A percentile compares a stretch with the other conserved stretches of the same genome.
Conservation (phyloP, 2,329 filamentous ascomycete species). For the Cladobotryum protrusum region DNA sequence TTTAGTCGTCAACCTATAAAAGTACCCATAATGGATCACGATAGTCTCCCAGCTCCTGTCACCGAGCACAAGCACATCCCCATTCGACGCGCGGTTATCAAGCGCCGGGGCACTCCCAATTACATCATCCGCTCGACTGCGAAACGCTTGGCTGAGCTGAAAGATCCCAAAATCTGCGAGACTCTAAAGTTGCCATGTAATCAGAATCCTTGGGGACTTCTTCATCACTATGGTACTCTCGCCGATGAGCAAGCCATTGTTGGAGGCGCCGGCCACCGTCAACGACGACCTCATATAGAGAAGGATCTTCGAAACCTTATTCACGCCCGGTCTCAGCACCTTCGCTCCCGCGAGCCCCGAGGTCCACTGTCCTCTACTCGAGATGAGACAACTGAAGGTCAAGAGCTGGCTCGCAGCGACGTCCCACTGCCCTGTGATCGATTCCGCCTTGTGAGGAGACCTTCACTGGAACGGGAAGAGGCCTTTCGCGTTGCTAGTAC, state of each 20-base stretch:
- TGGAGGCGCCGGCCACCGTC: background rate
- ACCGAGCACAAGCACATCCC: slow-evolving; percentile 7
- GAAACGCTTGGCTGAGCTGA: slow-evolving; percentile 9
- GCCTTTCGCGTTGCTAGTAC: slow-evolving; percentile 39
- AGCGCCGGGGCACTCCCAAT: slow-evolving; percentile 19
- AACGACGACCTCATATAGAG: slow-evolving; percentile 8
- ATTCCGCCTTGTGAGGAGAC: slow-evolving; percentile 28
- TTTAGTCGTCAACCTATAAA: slow-evolving; percentile 2
- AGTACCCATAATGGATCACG: slow-evolving; percentile 7
- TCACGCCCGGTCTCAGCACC: background rate
- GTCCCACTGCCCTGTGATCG: slow-evolving; percentile 33
- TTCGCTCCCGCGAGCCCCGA: background rate
- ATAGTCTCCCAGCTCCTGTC: slow-evolving; percentile 1
- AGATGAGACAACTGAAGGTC: slow-evolving; percentile 25
- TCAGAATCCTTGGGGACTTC: too few relatives aligned
- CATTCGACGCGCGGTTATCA: slow-evolving; percentile 10
- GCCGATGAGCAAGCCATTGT: slow-evolving; percentile 1
- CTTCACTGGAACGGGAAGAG: slow-evolving; percentile 40
- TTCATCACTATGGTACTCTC: background rate
- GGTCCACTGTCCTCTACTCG: slow-evolving; percentile 1
- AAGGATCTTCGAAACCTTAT: slow-evolving; percentile 6
- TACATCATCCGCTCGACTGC: slow-evolving; percentile 25
- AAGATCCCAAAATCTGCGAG: slow-evolving; percentile 5
- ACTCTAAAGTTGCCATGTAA: background rate
- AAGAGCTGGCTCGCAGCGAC: slow-evolving; percentile 29